Evolutionary conservation across 495 filamentous ascomycete species (phyloP), one percentile per base, ranked within the genome.

Genomic region (Podospora pseudocomata): DNA sequence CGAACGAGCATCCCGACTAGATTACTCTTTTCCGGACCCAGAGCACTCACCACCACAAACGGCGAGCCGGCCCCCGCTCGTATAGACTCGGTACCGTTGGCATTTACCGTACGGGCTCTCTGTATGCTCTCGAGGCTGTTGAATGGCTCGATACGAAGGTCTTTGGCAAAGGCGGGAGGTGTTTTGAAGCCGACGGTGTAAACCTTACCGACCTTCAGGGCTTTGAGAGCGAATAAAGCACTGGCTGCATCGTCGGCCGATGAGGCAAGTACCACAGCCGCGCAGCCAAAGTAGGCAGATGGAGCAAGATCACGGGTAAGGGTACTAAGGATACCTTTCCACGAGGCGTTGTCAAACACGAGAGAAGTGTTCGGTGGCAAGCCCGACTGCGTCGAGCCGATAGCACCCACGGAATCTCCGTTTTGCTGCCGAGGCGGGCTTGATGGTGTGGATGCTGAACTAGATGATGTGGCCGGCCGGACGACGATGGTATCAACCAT

Each of bases 171-270:
- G 1, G 86, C 84, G 4, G 86, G 86, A 16, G 86, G 86, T 1
- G 87, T 87, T 76, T 87, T 89, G 78, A 95, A 95, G 5, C 92
- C 92, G 64, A 93, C 91, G 0, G 91, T 93, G 75, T 93, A 93
- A 63, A 95, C 90, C 49, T 91, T 87, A 6, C 90, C 89, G 30
- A 92, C 86, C 57, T 86, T 87, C n/a, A 95, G 84, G 63, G 86
- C 88, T 69, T 88, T 89, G 9, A 94, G 82, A 0, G 91, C 91
- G 68, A 90, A 94, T 67, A 95, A 88, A 2, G 87, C 85, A 7
- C 89, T 86, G 4, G 90, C 88, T 5, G 91, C 91, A 66, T 93
- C 89, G 57, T 89, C 86, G 60, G 88, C 83, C 5, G 84, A 84
- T 18, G 83, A 86, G 18, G 90, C 88, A 3, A 94, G 76, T 19